Percentiles rank a stretch among this genome's conserved stretches.
phyloP scores from a whole-genome alignment of 2,329 filamentous ascomycete species.

The Pseudogymnoascus sp. region DNA sequence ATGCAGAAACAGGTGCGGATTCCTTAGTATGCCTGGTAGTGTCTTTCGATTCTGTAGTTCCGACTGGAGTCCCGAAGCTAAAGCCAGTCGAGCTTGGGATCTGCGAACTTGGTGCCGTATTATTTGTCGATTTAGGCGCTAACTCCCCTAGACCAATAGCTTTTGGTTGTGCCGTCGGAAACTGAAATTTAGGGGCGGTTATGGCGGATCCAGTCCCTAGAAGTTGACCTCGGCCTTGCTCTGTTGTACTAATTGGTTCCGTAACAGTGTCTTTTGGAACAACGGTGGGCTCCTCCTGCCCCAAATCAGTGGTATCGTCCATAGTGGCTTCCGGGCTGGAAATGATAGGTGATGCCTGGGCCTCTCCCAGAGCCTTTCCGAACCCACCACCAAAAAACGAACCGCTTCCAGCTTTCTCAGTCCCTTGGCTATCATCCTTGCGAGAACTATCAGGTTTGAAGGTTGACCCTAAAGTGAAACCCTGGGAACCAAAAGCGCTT shows the following conservation, averaged over 20 bases:
- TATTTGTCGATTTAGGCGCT: background rate
- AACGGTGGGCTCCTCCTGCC: background rate
- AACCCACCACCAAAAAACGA: constrained; percentile 58
- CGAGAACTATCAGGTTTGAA: constrained; percentile 42
- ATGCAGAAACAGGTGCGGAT: background rate
- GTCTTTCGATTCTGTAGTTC: background rate
- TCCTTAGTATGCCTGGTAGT: background rate
- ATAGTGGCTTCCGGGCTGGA: constrained; percentile 43
- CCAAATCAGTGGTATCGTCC: constrained; percentile 23
- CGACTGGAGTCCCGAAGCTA: background rate
- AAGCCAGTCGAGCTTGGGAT: background rate
- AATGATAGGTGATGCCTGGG: constrained; percentile 29
- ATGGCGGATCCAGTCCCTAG: background rate
- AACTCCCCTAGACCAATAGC: background rate
- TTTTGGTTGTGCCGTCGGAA: background rate
- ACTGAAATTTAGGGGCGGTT: constrained; percentile 24
- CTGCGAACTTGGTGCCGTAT: background rate
- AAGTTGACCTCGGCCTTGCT: background rate
- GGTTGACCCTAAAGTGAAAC: constrained; percentile 27
- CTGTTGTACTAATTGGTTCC: background rate
- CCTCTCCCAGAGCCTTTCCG: constrained; percentile 48
- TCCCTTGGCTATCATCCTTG: constrained; percentile 47
- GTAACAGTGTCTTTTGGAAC: background rate
- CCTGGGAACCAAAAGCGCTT: constrained; percentile 27
- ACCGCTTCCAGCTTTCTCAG: constrained; percentile 34